These are phyloP conservation scores for Oryza glumipatula DNA, from an alignment of 176 grass and related monocot genomes.

Conservation along the genomic window DNA sequence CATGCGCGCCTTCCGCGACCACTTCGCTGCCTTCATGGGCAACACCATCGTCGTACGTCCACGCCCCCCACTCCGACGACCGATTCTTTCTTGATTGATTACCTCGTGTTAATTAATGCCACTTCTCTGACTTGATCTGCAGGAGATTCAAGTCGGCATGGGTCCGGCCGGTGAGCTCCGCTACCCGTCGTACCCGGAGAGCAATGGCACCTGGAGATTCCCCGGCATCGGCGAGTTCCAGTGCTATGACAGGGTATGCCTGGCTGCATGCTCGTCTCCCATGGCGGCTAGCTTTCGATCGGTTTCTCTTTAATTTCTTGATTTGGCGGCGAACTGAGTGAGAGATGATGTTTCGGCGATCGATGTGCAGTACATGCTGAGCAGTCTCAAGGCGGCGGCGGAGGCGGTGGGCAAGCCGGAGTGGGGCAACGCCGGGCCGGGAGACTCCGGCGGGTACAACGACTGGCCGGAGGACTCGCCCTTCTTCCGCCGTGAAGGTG, in stretches of 20 bases:
- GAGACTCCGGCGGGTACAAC: slow-evolving; percentile 57
- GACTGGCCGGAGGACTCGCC: slow-evolving; percentile 56
- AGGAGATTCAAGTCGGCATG: slow-evolving; percentile 84
- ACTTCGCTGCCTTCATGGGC: slow-evolving; percentile 54
- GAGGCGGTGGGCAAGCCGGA: slow-evolving; percentile 50
- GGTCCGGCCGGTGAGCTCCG: slow-evolving; percentile 70
- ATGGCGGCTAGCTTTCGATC: too few species aligned
- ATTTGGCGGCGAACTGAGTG: neutral
- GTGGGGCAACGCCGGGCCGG: slow-evolving; percentile 59
- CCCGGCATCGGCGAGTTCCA: slow-evolving; percentile 74
- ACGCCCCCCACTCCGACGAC: neutral
- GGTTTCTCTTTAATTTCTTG: neutral
- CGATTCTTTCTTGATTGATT: neutral
- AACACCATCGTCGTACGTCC: slow-evolving; percentile 53
- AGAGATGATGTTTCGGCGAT: neutral
- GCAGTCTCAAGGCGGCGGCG: slow-evolving; percentile 54
- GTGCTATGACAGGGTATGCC: slow-evolving; percentile 59
- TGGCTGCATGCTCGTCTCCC: neutral
- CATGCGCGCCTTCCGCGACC: slow-evolving; percentile 77
- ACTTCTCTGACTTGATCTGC: neutral
- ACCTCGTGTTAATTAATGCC: neutral
- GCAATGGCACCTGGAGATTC: slow-evolving; percentile 64
- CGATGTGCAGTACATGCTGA: slow-evolving; percentile 52
- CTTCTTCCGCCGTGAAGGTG: slow-evolving; percentile 66
- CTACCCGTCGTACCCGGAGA: slow-evolving; percentile 78